Evolutionary conservation across 2,329 filamentous ascomycete genomes (phyloP).

Genomic region (Penicillium oxalicum): DNA sequence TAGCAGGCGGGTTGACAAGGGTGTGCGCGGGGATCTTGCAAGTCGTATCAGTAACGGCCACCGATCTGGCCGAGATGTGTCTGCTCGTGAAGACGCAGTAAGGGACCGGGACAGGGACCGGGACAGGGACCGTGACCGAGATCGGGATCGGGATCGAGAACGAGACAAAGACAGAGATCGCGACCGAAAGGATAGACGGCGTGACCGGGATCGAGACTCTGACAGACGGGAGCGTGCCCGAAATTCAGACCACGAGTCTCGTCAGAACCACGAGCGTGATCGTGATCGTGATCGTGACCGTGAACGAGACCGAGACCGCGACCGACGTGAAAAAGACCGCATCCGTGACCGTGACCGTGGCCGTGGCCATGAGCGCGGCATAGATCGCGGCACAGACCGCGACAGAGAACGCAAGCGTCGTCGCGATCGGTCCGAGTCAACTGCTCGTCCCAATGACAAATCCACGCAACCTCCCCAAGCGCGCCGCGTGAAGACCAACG

Average conservation of each 20-base stretch:
- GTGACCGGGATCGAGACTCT: constrained; percentile 20
- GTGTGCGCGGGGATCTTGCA: constrained; percentile 20
- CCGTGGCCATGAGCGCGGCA: too few relatives aligned
- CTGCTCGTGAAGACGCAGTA: constrained; percentile 27
- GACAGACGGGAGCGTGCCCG: constrained; percentile 23
- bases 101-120: constrained; percentile 19
- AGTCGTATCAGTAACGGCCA: constrained; percentile 22
- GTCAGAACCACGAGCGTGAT: constrained; percentile 35
- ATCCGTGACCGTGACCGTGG: too few relatives aligned
- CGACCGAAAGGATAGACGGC: constrained; percentile 18
- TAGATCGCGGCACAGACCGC: constrained; percentile 24
- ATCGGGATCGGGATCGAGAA: constrained; percentile 26
- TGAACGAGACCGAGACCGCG: constrained; percentile 19
- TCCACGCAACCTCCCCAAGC: constrained; percentile 28
- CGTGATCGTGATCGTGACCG: constrained; percentile 22
- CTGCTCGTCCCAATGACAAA: constrained; percentile 27
- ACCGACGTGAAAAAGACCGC: background rate
- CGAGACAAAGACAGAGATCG: constrained; percentile 35
- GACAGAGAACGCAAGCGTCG: constrained; percentile 41
- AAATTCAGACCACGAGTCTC: constrained; percentile 20
- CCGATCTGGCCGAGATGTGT: constrained; percentile 27
- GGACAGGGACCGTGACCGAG: constrained; percentile 14
- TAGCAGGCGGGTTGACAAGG: constrained; percentile 13
- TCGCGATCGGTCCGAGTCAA: constrained; percentile 36
- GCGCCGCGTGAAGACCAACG: constrained; percentile 32